These are phyloP conservation scores for Teratosphaeria zuluensis DNA, from an alignment of 2,329 filamentous ascomycete genomes.

Conservation along the genomic window DNA sequence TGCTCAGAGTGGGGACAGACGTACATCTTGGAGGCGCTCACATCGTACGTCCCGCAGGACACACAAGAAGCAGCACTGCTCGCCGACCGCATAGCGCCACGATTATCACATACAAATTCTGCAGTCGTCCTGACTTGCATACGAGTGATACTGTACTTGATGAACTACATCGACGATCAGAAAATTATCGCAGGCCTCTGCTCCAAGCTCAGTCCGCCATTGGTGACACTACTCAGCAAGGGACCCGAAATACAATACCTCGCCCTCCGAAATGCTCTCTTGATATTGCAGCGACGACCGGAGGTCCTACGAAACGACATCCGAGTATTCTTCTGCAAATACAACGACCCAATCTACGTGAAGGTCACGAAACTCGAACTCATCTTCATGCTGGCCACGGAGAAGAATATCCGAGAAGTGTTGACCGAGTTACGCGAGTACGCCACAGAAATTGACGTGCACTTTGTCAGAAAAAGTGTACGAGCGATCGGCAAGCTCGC, in stretches of 20 bases:
- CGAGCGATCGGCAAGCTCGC: constrained; percentile 95
- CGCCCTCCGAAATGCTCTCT: constrained; percentile 80
- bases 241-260: constrained; percentile 98
- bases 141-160: constrained; percentile 88
- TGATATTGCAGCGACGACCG: constrained; percentile 85
- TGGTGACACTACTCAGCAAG: constrained; percentile 91
- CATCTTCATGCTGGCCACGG: constrained; percentile 96
- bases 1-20: constrained; percentile 99
- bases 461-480: constrained; percentile 96
- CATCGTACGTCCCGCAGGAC: constrained; percentile 95
- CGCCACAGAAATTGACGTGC: constrained; percentile 95
- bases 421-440: constrained; percentile 89
- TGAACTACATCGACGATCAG: constrained; percentile 95
- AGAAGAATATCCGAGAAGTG: constrained; percentile 92
- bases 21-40: constrained; percentile 93
- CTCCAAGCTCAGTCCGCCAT: constrained; percentile 84
- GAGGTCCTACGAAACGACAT: constrained; percentile 95
- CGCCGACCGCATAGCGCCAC: constrained; percentile 88
- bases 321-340: constrained; percentile 98
- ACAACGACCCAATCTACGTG: constrained; percentile 98
- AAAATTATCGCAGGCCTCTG: constrained; percentile 80
- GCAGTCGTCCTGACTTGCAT: constrained; percentile 94
- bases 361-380: constrained; percentile 98
- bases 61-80: constrained; percentile 77
- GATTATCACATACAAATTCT: constrained; percentile 92